Percentiles rank a stretch among this genome's conserved stretches.
These are phyloP conservation scores for Pestalotiopsis sp. DNA, from an alignment of 2,329 filamentous ascomycete genomes.

Conservation along the genomic window DNA sequence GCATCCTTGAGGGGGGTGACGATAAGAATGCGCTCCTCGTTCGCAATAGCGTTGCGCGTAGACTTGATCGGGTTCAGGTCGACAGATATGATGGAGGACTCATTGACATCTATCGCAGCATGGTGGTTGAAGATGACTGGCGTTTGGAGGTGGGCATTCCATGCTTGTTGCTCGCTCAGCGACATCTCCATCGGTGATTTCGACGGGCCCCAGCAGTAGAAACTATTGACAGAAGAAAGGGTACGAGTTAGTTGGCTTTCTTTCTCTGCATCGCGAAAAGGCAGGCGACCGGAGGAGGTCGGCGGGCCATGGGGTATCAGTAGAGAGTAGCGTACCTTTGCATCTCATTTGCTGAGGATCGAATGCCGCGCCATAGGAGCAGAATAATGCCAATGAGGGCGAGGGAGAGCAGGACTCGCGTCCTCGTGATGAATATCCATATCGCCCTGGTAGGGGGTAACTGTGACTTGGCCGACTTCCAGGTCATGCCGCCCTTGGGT, in stretches of 20 bases:
- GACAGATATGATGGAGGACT: conserved; percentile 75
- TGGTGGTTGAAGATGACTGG: conserved; percentile 98
- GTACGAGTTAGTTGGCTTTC: conserved; percentile 17
- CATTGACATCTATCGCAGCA: conserved; percentile 82
- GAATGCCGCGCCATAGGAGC: conserved; percentile 86
- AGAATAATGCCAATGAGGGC: conserved; percentile 72
- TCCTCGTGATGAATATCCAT: conserved; percentile 71
- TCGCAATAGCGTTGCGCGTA: conserved; percentile 75
- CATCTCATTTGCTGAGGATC: conserved; percentile 81
- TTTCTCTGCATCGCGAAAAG: not conserved
- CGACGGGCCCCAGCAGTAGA: conserved; percentile 94
- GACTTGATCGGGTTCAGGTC: conserved; percentile 86
- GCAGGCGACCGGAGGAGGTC: not conserved
- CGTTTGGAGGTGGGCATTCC: conserved; percentile 86
- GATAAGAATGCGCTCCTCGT: conserved; percentile 87
- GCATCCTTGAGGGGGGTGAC: conserved; percentile 93
- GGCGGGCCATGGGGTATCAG: not conserved
- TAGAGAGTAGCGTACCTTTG: conserved; percentile 70
- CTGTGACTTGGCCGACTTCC: conserved; percentile 84
- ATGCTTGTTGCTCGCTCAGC: conserved; percentile 85
- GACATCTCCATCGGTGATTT: conserved; percentile 98
- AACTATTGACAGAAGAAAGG: conserved; percentile 56
- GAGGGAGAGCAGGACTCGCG: conserved; percentile 76
- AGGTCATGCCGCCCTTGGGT: conserved; percentile 85
- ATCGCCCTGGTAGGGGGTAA: conserved; percentile 78